Conservation (phyloP, 768 basidiomycete species). For the Auricularia auricula-judae region DNA sequence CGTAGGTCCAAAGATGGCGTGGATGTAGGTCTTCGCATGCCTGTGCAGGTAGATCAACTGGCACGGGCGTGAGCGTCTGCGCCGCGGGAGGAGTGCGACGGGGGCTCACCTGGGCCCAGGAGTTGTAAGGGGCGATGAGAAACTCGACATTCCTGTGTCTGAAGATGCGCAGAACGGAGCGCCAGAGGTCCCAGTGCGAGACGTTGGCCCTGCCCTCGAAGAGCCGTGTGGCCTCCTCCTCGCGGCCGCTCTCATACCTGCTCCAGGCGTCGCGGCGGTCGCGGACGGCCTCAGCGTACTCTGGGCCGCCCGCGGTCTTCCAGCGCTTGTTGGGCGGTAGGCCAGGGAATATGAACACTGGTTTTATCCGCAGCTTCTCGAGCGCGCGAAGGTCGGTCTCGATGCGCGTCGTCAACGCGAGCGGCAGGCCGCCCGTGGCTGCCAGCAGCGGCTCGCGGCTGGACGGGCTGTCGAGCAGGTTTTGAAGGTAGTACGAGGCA, state of each 20-base stretch:
- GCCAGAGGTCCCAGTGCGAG: constrained; percentile 85
- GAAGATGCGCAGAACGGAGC: constrained; percentile 84
- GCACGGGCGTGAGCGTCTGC: not conserved
- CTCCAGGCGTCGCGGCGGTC: constrained; percentile 83
- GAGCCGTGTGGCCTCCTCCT: constrained; percentile 76
- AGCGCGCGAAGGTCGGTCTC: constrained; percentile 85
- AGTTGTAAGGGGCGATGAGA: constrained; percentile 88
- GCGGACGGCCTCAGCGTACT: constrained; percentile 51
- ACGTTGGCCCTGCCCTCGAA: constrained; percentile 68
- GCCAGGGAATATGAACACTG: constrained; percentile 96
- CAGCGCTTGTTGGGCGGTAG: constrained; percentile 65
- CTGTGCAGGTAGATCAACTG: constrained; percentile 92
- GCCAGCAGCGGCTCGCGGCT: constrained; percentile 87
- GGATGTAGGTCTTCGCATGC: constrained; percentile 87
- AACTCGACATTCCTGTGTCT: constrained; percentile 93
- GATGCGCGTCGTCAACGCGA: constrained; percentile 78
- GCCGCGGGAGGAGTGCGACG: not conserved
- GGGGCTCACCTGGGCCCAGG: constrained; percentile 83
- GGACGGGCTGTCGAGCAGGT: constrained; percentile 61
- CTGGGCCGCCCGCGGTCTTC: constrained; percentile 45
- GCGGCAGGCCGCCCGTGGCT: constrained; percentile 88
- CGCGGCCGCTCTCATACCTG: constrained; percentile 85
- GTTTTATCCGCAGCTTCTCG: constrained; percentile 88
- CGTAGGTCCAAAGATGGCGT: constrained; percentile 84
- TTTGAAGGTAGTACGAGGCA: constrained; percentile 79